Evolutionary conservation across 2,329 filamentous ascomycete species (phyloP).

Genomic region (Setomelanomma holmii): DNA sequence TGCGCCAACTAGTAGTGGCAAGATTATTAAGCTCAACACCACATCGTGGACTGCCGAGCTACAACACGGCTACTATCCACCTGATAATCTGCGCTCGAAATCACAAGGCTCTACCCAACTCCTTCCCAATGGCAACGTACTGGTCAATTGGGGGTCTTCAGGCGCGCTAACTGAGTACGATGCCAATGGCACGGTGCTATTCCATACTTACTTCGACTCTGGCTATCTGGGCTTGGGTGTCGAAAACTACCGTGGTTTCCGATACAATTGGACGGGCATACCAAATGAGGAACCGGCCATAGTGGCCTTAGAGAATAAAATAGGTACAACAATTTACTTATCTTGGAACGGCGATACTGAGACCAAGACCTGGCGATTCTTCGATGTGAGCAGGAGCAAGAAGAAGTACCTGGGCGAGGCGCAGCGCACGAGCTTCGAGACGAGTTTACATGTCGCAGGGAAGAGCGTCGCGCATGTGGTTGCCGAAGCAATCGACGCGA

Average conservation of each 20-base stretch:
- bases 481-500: conserved; percentile 21
- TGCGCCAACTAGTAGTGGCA: conserved; percentile 29
- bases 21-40: conserved; percentile 23
- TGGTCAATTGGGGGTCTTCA: conserved; percentile 59
- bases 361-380: conserved; percentile 39
- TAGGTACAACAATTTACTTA: conserved; percentile 30
- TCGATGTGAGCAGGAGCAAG: conserved; percentile 31
- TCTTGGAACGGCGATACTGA: conserved; percentile 41
- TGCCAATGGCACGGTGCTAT: conserved; percentile 48
- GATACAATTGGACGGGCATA: conserved; percentile 35
- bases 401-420: conserved; percentile 17
- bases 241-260: conserved; percentile 50
- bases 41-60: conserved; percentile 23
- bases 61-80: conserved; percentile 24
- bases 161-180: conserved; percentile 59
- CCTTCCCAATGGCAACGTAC: conserved; percentile 52
- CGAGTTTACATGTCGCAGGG: conserved; percentile 11
- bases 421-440: conserved; percentile 22
- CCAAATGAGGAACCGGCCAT: conserved; percentile 31
- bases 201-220: conserved; percentile 47
- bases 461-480: conserved; percentile 13
- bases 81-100: conserved; percentile 43
- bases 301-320: conserved; percentile 22
- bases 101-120: conserved; percentile 55
- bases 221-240: conserved; percentile 37